Conservation (phyloP, 441 rosid genomes). For the Omphalea diandra region DNA sequence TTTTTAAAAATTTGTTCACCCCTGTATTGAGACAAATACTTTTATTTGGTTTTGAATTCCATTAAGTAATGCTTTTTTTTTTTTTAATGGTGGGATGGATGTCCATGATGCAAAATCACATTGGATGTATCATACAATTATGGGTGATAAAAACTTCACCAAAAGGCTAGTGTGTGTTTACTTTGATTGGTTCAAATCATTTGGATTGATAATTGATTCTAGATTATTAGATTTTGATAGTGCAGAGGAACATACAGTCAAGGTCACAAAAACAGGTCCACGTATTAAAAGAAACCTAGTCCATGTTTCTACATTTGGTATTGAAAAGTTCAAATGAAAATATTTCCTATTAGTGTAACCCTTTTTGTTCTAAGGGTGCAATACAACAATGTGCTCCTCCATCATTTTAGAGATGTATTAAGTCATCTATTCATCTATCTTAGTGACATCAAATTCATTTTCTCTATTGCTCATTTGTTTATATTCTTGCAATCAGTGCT, state of each 20-base stretch:
- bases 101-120: neutral
- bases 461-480: neutral
- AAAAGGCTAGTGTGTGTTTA: neutral
- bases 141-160: neutral
- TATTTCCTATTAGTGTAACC: neutral
- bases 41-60: no score
- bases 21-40: no score
- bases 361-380: neutral
- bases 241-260: neutral
- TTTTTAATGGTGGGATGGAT: no score
- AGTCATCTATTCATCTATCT: neutral
- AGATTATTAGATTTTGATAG: neutral
- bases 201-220: neutral
- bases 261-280: neutral
- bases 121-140: neutral
- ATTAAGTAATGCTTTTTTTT: no score
- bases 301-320: neutral
- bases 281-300: neutral
- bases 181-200: neutral
- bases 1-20: no score
- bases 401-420: neutral
- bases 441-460: neutral
- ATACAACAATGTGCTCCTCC: neutral
- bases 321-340: neutral
- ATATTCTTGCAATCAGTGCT: neutral